A percentile compares a stretch with the other conserved stretches of the same genome.
Evolutionary conservation across 2,329 filamentous ascomycete species (phyloP).

Genomic region (Chlorencoelia australis): DNA sequence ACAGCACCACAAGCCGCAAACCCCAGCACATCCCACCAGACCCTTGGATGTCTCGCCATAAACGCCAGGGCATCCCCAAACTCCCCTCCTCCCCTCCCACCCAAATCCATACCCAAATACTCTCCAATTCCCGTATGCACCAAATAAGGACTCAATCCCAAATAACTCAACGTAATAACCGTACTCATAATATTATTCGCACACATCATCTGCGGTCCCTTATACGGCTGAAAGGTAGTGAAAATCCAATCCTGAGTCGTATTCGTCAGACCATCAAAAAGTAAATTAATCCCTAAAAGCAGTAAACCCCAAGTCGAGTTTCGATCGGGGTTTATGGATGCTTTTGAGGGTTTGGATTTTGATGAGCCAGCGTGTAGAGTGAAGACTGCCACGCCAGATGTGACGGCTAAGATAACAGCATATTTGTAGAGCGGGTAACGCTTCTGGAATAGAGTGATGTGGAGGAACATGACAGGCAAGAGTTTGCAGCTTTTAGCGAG

Average conservation of each 20-base stretch:
- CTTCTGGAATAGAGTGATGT: constrained; percentile 82
- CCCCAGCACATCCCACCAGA: constrained; percentile 78
- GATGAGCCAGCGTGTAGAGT: constrained; percentile 70
- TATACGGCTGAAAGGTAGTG: constrained; percentile 64
- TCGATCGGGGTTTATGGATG: constrained; percentile 36
- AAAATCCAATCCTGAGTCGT: constrained; percentile 96
- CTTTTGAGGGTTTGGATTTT: constrained; percentile 35
- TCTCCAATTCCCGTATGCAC: constrained; percentile 54
- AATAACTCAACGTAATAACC: constrained; percentile 63
- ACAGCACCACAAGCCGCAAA: constrained; percentile 87
- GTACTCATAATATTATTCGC: constrained; percentile 88
- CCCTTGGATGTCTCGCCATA: constrained; percentile 66
- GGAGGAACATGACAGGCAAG: constrained; percentile 95
- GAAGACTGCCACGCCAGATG: constrained; percentile 86
- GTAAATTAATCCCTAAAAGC: constrained; percentile 76
- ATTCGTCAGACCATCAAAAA: constrained; percentile 95
- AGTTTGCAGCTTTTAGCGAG: constrained; percentile 98
- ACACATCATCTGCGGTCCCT: constrained; percentile 98
- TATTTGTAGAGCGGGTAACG: constrained; percentile 95
- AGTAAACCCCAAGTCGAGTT: constrained; percentile 71
- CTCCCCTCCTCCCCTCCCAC: constrained; percentile 58
- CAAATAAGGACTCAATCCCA: constrained; percentile 72
- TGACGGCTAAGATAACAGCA: constrained; percentile 82
- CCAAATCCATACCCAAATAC: constrained; percentile 56
- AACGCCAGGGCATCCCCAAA: constrained; percentile 71